Base-by-base conservation (phyloP, 305 asterid genomes). In the Andrographis paniculata region DNA sequence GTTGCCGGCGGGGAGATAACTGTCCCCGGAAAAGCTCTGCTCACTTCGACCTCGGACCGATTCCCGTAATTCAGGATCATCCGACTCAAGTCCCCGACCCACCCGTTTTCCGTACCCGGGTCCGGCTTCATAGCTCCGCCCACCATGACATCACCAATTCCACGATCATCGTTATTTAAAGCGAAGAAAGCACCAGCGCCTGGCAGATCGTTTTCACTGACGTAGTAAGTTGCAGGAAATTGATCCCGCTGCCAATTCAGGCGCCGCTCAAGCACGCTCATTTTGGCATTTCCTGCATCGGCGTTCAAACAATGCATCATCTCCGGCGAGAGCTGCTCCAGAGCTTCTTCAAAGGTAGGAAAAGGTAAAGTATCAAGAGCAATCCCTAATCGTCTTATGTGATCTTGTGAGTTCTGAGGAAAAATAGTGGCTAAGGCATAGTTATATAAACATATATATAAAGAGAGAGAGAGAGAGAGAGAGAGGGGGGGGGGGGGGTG, bases 1-100 rank as follows among this genome's bases (percentile, higher is more conserved):
- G 68, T 71, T 5, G 64, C 76, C 45, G 77, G 74, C 0, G 86
- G 93, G 64, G 81, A 77, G 57, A 83, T 77, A 11, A 57, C 24
- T 9, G 81, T 84, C 48, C 84, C 63, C 0, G 93, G 69, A 53
- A 78, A 55, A n/a, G 67, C 48, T 35, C 38, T 61, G 54, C 58
- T 52, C 52, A 48, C 54, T 42, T 67, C 81, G n/a, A 55, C 35
- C n/a, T 60, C 73, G 9, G 75, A 23, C 6, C 44, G 51, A 23
- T 47, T 50, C 33, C 62, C 80, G 31, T 50, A 52, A 48, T 53
- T 57, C 27, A 68, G 51, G 48, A 67, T 39, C 13, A 11, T 11
- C 14, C 43, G 48, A 23, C 54, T 66, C 52, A 24, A 28, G 9
- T 55, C 74, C 36, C 49, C 55, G 43, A 14, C n/a, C 58, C 55